Evolutionary conservation across 495 filamentous ascomycete species (phyloP).

Genomic region (Aspergillus haitiensis): DNA sequence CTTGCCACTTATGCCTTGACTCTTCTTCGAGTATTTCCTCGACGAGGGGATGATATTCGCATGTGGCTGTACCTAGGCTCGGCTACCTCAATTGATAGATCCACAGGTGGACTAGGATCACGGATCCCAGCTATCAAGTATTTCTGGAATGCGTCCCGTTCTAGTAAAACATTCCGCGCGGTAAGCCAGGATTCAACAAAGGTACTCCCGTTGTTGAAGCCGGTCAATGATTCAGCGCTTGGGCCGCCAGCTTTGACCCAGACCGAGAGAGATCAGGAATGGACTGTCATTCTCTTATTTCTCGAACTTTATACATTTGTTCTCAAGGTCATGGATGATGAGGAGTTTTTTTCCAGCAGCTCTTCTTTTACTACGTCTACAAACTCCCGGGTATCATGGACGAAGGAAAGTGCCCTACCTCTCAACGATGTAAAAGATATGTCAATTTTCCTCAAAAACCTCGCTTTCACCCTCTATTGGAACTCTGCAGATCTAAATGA

Average conservation of each 20-base stretch:
- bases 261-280: constrained; percentile 63
- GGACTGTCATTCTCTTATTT: constrained; percentile 87
- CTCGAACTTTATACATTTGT: constrained; percentile 93
- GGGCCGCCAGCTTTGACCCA: constrained; percentile 23
- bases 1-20: constrained; percentile 87
- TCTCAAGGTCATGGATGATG: constrained; percentile 89
- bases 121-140: constrained; percentile 76
- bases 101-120: constrained; percentile 37
- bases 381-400: constrained; percentile 45
- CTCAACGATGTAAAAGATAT: constrained; percentile 71
- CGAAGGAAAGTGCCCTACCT: constrained; percentile 66
- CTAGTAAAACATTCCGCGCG: constrained; percentile 63
- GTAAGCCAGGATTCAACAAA: constrained; percentile 59
- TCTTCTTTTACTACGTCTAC: constrained; percentile 40
- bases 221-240: constrained; percentile 25
- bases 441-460: constrained; percentile 83
- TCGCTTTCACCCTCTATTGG: constrained; percentile 91
- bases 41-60: constrained; percentile 80
- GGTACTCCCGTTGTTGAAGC: constrained; percentile 59
- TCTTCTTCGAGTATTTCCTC: constrained; percentile 81
- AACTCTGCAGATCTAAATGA: constrained; percentile 67
- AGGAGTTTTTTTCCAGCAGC: constrained; percentile 54
- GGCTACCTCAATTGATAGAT: constrained; percentile 45
- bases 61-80: constrained; percentile 93
- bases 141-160: constrained; percentile 78